Base-by-base conservation (phyloP, 2,329 filamentous ascomycete genomes). In the Xylaria sp. region DNA sequence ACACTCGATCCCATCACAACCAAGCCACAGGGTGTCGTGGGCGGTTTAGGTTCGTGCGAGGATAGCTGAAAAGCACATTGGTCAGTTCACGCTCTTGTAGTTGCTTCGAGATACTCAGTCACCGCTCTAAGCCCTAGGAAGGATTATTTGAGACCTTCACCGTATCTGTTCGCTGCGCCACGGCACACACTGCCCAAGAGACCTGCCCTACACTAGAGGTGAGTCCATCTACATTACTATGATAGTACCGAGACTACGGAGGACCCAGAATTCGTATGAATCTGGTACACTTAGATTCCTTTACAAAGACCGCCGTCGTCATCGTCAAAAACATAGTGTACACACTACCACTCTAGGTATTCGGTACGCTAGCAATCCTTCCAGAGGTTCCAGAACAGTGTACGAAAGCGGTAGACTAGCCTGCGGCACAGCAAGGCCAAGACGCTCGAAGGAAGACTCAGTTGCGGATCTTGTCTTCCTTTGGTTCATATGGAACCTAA, bases 401-500 rank as follows among this genome's bases (percentile, higher is more conserved):
- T 23, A 35, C 51, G 25, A 27, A 5, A 51, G 42, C 29, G 37
- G 40, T 55, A 47, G 16, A 53, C 35, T 69, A 65, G 66, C n/a
- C 53, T 69, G 40, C 58, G 66, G 66, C 63, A 63, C 59, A 69
- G 63, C 66, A 40, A 18, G 37, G 23, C 57, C 62, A 57, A 40
- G 44, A 47, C 50, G 40, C 25, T 60, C 51, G 9, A 40, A 65
- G 51, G 62, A 65, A 65, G 44, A 68, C 12, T 13, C 25, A 23
- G 12, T 2, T 35, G 66, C 58, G 35, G 63, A 66, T 69, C 66
- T 63, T 63, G 37, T 37, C 63, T 42, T 18, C 48, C 37, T 66
- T 59, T 29, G 50, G 21, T 27, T 29, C 29, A 2, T 61, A 51
- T 37, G 55, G 54, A 35, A 65, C 44, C 48, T 42, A 6, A 16